Evolutionary conservation across 1,284 basidiomycete species (phyloP), one percentile per base, ranked within the genome.

Genomic region (Ceratobasidium sp.): DNA sequence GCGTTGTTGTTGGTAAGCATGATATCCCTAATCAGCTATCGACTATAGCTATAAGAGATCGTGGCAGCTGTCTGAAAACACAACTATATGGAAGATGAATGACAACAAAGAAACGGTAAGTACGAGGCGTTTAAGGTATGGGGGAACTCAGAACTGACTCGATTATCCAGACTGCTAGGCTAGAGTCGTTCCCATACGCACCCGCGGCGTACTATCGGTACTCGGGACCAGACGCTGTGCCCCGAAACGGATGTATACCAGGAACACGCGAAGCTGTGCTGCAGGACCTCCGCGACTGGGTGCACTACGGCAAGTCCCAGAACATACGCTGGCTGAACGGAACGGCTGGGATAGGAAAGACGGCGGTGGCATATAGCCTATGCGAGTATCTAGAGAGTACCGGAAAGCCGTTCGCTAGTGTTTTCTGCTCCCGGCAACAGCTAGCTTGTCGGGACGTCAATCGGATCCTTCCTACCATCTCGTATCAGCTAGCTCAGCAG

Each of bases 251-350:
- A 40, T 72, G 70, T 55, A 72, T 23, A 4, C 23, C 4, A 23
- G 28, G 28, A 7, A 68, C 66, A 3, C 46, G 66, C 0, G 28
- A 18, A 2, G 66, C 6, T 18, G 26, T 68, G 5, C 5, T 68
- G 66, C n/a, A 18, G 13, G 44, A 53, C 3, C 40, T 68, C 1
- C 26, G 26, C 4, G 46, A 53, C 44, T 68, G 66, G 66, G 26
- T 42, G 0, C 26, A 51, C 23, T n/a, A 51, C 44, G 23, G 7
- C 42, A 51, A 49, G 7, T 4, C 7, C 42, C 53, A 44, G 20
- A 28, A 42, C 0, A 18, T 72, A 10, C 61, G 28, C 56, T 61
- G 56, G 55, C 33, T 60, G 23, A 72, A 72, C 28, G 68, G 68
- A 3, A 71, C 46, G 18, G 46, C 46, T 71, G 68, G 68, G 28